Evolutionary conservation across 805 yeast genomes (phyloP), one percentile per base, ranked within the genome.

Genomic region (Metschnikowia gruessii): DNA sequence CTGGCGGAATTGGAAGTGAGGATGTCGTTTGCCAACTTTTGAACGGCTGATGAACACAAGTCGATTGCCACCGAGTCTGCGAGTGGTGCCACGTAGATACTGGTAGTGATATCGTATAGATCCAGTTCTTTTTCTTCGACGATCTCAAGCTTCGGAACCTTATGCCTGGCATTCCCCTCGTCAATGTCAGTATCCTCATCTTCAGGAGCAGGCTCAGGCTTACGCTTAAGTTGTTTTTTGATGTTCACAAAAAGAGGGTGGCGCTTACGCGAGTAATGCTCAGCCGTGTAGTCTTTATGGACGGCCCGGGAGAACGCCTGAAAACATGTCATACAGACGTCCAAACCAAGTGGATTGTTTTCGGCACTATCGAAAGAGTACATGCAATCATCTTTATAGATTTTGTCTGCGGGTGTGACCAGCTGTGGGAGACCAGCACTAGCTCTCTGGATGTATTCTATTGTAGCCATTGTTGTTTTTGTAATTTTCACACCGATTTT

Each of bases 381-480:
- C 69, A 86, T 85, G 61, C 97, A 91, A 54, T 90, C 97, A 68
- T 92, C 97, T 60, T 88, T 91, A 58, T 81, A 83, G 15, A 91
- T 80, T 2, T 74, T 57, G 33, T 62, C 48, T 19, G 54, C 47
- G 15, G 58, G 38, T 1, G 63, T 51, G 22, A 67, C 52, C 4
- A 41, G 31, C 22, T 49, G 19, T 5, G 67, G 62, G 22, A 68
- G 48, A n/a, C 50, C 48, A 1, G 50, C 45, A 11, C 49, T 37
- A 18, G 48, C 48, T 9, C 30, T 26, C 30, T 38, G 24, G 17
- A 43, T 43, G 15, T 43, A 43, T 15, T 43, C 39, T 2, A 43
- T 6, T 1, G 43, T n/a, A 16, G 47, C 12, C 47, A 43, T 43
- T 33, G 6, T 15, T n/a, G 11, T 26, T 17, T 18, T 33, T 3